phyloP scores from a whole-genome alignment of 768 basidiomycete genomes.

The Boletales sp. region DNA sequence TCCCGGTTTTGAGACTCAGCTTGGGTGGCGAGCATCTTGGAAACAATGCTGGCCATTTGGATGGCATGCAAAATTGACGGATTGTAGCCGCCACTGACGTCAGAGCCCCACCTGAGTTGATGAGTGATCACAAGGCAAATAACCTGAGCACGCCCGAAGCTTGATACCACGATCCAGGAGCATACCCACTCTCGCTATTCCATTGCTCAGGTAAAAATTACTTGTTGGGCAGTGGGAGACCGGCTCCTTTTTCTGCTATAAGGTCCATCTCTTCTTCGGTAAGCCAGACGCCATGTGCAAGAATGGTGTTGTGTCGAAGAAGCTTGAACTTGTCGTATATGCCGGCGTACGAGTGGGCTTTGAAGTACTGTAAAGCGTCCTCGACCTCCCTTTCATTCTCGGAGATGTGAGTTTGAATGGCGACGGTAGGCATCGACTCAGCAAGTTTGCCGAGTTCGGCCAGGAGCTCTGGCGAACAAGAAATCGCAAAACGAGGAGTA shows the following conservation, averaged over 20 bases:
- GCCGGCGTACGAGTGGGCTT: conserved; percentile 64
- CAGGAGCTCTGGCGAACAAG: conserved; percentile 75
- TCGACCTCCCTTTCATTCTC: conserved; percentile 78
- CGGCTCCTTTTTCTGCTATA: conserved; percentile 60
- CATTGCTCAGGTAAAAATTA: conserved; percentile 88
- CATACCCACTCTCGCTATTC: conserved; percentile 73
- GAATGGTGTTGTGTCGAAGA: conserved; percentile 73
- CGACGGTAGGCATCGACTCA: conserved; percentile 51
- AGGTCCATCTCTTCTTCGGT: conserved; percentile 68
- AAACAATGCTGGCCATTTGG: conserved; percentile 73
- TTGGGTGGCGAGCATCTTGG: conserved; percentile 69
- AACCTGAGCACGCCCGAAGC: conserved; percentile 38
- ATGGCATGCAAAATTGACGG: conserved; percentile 75
- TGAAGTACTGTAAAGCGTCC: conserved; percentile 65
- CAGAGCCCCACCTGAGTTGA: conserved; percentile 74
- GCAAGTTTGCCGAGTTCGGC: conserved; percentile 58
- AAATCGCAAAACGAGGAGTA: conserved; percentile 95
- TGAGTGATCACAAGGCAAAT: conserved; percentile 5
- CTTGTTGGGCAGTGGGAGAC: conserved; percentile 92
- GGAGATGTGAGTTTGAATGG: conserved; percentile 90
- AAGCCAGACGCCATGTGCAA: conserved; percentile 86
- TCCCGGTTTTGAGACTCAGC: conserved; percentile 12
- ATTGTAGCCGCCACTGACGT: conserved; percentile 85
- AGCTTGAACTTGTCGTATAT: conserved; percentile 82
- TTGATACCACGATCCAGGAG: conserved; percentile 86